Conservation (phyloP, 495 filamentous ascomycete species). For the Penicillium nucicola region DNA sequence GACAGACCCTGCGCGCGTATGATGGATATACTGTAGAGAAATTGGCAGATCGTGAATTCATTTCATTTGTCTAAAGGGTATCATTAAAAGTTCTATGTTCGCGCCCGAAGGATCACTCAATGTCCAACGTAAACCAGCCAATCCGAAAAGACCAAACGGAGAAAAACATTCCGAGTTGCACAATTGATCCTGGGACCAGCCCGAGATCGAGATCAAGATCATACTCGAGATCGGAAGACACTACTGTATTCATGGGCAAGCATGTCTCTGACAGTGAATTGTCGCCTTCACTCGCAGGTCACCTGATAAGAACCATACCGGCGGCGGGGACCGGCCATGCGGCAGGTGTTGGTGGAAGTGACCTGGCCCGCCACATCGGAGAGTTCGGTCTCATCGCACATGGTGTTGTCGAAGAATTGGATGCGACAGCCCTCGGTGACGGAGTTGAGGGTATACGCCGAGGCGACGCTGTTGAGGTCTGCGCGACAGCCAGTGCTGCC, state of each 20-base stretch:
- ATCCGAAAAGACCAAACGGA: not conserved
- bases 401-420: constrained; percentile 29
- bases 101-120: not conserved
- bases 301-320: constrained; percentile 26
- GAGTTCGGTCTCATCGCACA: constrained; percentile 22
- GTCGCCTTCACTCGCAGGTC: constrained; percentile 15
- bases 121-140: not conserved
- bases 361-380: constrained; percentile 14
- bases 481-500: constrained; percentile 30
- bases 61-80: constrained; percentile 8
- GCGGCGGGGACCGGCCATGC: constrained; percentile 2
- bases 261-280: too few relatives aligned
- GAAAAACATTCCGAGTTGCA: not conserved
- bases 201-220: not conserved
- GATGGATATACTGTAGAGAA: not conserved
- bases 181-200: not conserved
- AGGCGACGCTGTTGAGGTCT: constrained; percentile 18
- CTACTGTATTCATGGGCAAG: too few relatives aligned
- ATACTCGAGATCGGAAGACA: too few relatives aligned
- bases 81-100: constrained; percentile 4
- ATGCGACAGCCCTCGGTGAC: constrained; percentile 19
- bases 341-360: constrained; percentile 11
- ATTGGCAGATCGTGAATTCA: constrained; percentile 1
- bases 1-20: too few relatives aligned
- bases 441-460: constrained; percentile 19